phyloP scores from a whole-genome alignment of 768 basidiomycete species.

The Pulveroboletus sp. region DNA sequence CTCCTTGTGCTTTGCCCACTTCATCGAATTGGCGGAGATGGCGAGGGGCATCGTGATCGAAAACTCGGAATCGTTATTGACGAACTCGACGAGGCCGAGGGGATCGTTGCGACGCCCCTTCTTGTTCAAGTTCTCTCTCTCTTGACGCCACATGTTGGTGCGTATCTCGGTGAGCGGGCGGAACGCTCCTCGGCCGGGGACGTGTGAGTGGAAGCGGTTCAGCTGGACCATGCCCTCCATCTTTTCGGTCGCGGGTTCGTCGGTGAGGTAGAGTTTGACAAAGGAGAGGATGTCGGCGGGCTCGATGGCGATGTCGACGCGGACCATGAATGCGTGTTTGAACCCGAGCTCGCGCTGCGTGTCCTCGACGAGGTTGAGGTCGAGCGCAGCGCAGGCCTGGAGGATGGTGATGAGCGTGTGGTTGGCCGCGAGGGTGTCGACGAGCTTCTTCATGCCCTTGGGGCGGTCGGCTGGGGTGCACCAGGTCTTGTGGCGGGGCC shows the following conservation, averaged over 20 bases:
- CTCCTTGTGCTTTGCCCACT: conserved; percentile 1
- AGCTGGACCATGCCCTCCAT: conserved; percentile 15
- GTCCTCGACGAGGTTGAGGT: conserved; percentile 10
- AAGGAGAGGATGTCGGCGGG: conserved; percentile 4
- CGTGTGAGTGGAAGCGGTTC: conserved; percentile 11
- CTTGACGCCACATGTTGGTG: conserved; percentile 6
- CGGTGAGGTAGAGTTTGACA: conserved; percentile 7
- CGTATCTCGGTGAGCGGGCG: conserved; percentile 9
- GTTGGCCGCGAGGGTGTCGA: conserved; percentile 10
- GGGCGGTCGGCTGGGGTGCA: conserved; percentile 13
- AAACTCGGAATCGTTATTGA: conserved; percentile 17
- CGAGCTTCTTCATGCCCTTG: conserved; percentile 12
- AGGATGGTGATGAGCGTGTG: conserved; percentile 2
- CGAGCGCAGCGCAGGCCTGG: conserved; percentile 12
- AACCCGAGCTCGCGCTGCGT: conserved; percentile 10
- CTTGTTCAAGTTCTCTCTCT: neutral
- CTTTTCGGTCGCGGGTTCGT: conserved; percentile 1
- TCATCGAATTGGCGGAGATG: neutral
- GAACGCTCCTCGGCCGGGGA: conserved; percentile 5
- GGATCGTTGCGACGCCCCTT: neutral
- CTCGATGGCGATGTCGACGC: conserved; percentile 14
- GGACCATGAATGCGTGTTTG: conserved; percentile 13
- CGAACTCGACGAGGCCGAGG: conserved; percentile 15
- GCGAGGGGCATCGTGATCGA: conserved; percentile 9
- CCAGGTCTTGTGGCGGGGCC: conserved; percentile 12